phyloP scores from a whole-genome alignment of 352 stramenopile species.

The Pythium phragmiticola region DNA sequence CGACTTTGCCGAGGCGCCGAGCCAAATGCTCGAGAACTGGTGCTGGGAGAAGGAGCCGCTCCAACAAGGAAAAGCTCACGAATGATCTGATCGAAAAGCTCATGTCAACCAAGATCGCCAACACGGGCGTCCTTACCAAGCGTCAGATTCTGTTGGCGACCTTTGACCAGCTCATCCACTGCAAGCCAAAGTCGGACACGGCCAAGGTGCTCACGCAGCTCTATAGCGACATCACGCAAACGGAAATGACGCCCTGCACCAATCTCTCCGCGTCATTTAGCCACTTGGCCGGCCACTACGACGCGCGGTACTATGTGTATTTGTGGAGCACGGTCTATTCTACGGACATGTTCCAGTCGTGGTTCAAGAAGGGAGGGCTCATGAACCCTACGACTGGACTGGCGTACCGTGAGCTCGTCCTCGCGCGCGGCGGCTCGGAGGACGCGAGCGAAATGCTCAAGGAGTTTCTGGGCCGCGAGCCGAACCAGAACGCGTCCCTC shows the following conservation, averaged over 20 bases:
- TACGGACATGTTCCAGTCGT: conserved; percentile 89
- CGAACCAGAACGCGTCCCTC: conserved; percentile 81
- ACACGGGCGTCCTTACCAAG: conserved; percentile 78
- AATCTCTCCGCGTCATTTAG: conserved; percentile 86
- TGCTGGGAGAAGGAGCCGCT: conserved; percentile 87
- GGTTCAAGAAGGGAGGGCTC: conserved; percentile 83
- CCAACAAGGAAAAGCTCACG: conserved; percentile 74
- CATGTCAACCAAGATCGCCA: conserved; percentile 86
- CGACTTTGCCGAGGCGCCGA: conserved; percentile 90
- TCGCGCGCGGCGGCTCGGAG: conserved; percentile 77
- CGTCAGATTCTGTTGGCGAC: conserved; percentile 81
- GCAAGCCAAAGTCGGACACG: conserved; percentile 79
- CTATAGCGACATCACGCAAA: conserved; percentile 83
- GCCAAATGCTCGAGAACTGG: conserved; percentile 92
- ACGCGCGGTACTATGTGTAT: conserved; percentile 87
- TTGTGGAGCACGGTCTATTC: conserved; percentile 90
- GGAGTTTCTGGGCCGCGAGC: conserved; percentile 77
- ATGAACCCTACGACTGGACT: conserved; percentile 81
- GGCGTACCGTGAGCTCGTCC: conserved; percentile 83
- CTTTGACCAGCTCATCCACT: conserved; percentile 86
- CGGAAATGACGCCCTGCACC: conserved; percentile 82
- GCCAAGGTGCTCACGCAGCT: conserved; percentile 75
- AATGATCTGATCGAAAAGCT: conserved; percentile 77
- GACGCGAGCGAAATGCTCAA: conserved; percentile 78
- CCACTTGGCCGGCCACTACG: conserved; percentile 76